These are phyloP conservation scores for Lactarius tabidus DNA, from an alignment of 768 basidiomycete genomes.

Conservation along the genomic window DNA sequence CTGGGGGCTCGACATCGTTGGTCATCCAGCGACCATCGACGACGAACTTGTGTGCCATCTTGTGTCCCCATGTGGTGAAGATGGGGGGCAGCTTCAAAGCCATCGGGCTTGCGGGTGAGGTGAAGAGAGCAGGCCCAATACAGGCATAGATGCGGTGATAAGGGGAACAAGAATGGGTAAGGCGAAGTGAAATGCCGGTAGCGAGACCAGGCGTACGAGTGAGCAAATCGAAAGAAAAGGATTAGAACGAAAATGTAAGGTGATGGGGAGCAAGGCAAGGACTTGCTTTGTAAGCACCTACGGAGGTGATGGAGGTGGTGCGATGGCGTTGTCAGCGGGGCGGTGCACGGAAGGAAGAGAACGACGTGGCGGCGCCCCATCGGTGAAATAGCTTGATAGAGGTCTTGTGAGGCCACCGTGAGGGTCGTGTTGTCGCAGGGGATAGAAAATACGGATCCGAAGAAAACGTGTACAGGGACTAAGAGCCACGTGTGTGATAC, in stretches of 20 bases:
- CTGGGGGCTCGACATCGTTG: slow-evolving; percentile 29
- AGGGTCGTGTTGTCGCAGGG: slow-evolving; percentile 6
- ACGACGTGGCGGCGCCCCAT: slow-evolving; percentile 17
- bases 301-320: slow-evolving; percentile 18
- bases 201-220: slow-evolving; percentile 24
- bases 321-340: neutral
- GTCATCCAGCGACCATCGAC: slow-evolving; percentile 36
- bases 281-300: slow-evolving; percentile 29
- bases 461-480: slow-evolving; percentile 8
- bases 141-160: slow-evolving; percentile 19
- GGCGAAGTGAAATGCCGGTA: slow-evolving; percentile 23
- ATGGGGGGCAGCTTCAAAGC: slow-evolving; percentile 31
- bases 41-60: slow-evolving; percentile 35
- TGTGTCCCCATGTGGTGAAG: slow-evolving; percentile 29
- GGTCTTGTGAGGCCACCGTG: slow-evolving; percentile 16
- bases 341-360: slow-evolving; percentile 6
- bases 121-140: slow-evolving; percentile 31
- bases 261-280: neutral
- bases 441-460: neutral
- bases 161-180: slow-evolving; percentile 22
- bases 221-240: neutral
- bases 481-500: slow-evolving; percentile 3
- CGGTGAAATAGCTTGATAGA: slow-evolving; percentile 18
- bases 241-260: neutral
- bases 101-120: slow-evolving; percentile 29